Evolutionary conservation across 2,329 filamentous ascomycete genomes (phyloP).

Genomic region (Juglanconis sp.): DNA sequence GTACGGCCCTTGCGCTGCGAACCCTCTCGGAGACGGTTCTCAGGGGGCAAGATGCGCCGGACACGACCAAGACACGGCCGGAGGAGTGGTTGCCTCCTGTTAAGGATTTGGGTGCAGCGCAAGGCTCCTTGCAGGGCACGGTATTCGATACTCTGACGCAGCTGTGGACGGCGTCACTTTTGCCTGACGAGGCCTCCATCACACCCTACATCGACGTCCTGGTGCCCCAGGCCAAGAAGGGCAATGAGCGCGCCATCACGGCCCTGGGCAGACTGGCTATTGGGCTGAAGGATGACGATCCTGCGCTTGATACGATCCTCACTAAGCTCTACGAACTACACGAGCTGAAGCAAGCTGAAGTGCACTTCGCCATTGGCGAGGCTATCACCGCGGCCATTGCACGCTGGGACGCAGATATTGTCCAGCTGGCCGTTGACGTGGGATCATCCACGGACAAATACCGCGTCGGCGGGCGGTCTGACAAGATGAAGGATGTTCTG

Average conservation of each 20-base stretch:
- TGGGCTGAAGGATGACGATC: constrained; percentile 42
- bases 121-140: constrained; percentile 31
- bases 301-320: constrained; percentile 51
- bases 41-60: not conserved
- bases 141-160: constrained; percentile 44
- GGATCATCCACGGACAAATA: constrained; percentile 44
- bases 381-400: constrained; percentile 74
- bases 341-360: constrained; percentile 79
- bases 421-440: constrained; percentile 74
- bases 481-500: constrained; percentile 52
- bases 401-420: constrained; percentile 79
- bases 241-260: constrained; percentile 78
- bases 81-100: constrained; percentile 14
- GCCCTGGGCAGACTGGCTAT: constrained; percentile 75
- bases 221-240: constrained; percentile 67
- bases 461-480: constrained; percentile 34
- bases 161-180: constrained; percentile 44
- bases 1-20: not conserved
- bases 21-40: constrained; percentile 4
- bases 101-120: not conserved
- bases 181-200: constrained; percentile 23
- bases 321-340: constrained; percentile 72
- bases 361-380: constrained; percentile 88
- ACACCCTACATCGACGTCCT: constrained; percentile 59
- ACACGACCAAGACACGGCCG: not conserved